These are phyloP conservation scores for Umbilicaria muhlenbergii DNA, from an alignment of 495 filamentous ascomycete species.

Conservation along the genomic window DNA sequence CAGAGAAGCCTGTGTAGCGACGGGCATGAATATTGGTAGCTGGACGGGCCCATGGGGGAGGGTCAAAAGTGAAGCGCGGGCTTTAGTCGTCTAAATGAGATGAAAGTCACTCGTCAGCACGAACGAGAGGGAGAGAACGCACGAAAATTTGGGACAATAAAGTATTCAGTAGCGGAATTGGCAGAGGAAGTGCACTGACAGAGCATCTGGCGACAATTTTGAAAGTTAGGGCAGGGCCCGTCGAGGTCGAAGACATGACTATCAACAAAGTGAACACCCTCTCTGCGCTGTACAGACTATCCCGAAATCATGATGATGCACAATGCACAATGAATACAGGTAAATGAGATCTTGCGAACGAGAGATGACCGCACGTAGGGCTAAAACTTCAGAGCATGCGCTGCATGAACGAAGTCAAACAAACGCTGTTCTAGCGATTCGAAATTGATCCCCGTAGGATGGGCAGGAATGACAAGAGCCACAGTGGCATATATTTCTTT, in stretches of 20 bases:
- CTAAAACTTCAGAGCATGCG: no score
- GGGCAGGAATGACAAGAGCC: no score
- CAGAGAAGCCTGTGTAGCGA: constrained; percentile 91
- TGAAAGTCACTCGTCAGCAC: constrained; percentile 3
- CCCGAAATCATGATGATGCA: no score
- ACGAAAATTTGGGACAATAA: constrained; percentile 2
- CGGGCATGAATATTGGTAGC: constrained; percentile 93
- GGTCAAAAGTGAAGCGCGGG: constrained; percentile 74
- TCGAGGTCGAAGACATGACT: constrained; percentile 16
- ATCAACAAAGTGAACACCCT: not conserved
- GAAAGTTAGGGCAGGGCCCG: constrained; percentile 67
- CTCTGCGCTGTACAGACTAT: no score
- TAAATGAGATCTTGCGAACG: no score
- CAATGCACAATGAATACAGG: no score
- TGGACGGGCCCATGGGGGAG: constrained; percentile 85
- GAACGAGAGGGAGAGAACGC: not conserved
- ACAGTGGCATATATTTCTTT: no score
- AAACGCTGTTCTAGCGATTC: no score
- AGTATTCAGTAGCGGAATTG: not conserved
- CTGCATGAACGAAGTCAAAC: no score
- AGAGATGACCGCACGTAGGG: no score
- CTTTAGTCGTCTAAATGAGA: constrained; percentile 67
- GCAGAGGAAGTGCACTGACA: constrained; percentile 30
- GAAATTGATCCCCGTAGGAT: no score
- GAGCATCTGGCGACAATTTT: constrained; percentile 73